A percentile compares a stretch with the other conserved stretches of the same genome.
Conservation (phyloP, 2,329 filamentous ascomycete genomes). For the Geosmithia putterillii region DNA sequence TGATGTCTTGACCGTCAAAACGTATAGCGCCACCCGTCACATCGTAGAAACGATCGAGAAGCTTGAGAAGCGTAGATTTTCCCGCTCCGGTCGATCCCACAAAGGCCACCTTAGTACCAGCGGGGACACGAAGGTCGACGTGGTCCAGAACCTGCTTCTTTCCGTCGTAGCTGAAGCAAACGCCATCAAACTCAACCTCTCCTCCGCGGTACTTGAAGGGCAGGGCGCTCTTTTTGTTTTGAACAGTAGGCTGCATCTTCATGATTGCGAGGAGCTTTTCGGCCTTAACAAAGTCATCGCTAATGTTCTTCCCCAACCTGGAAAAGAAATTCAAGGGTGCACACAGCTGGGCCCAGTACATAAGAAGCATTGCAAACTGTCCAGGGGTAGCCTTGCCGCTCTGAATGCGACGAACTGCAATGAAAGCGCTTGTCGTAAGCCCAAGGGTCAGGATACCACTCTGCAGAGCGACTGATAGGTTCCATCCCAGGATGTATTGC, state of each 20-base stretch:
- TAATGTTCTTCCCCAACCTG: slow-evolving; percentile 40
- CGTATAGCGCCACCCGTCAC: slow-evolving; percentile 37
- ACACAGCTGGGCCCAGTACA: slow-evolving; percentile 64
- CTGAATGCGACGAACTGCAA: slow-evolving; percentile 54
- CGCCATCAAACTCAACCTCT: slow-evolving; percentile 39
- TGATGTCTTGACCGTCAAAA: slow-evolving; percentile 45
- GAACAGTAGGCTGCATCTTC: slow-evolving; percentile 41
- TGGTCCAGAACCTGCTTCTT: slow-evolving; percentile 44
- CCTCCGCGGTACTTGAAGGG: slow-evolving; percentile 39
- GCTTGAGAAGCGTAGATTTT: slow-evolving; percentile 44
- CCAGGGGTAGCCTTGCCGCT: slow-evolving; percentile 48
- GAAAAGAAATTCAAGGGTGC: slow-evolving; percentile 60
- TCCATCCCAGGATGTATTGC: slow-evolving; percentile 27
- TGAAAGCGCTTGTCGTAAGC: slow-evolving; percentile 49
- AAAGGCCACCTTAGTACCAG: slow-evolving; percentile 45
- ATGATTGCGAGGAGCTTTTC: slow-evolving; percentile 46
- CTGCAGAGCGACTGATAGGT: slow-evolving; percentile 41
- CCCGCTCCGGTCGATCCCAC: slow-evolving; percentile 48
- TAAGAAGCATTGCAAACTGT: slow-evolving; percentile 58
- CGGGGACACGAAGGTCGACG: slow-evolving; percentile 35
- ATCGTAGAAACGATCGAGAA: slow-evolving; percentile 49
- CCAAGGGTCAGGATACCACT: slow-evolving; percentile 56
- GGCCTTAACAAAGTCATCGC: slow-evolving; percentile 43
- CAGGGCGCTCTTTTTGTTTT: slow-evolving; percentile 36
- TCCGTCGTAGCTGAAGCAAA: slow-evolving; percentile 47